Evolutionary conservation across 108 stramenopile genomes (phyloP).

Genomic region (Pseudonitzschia delicatissima): DNA sequence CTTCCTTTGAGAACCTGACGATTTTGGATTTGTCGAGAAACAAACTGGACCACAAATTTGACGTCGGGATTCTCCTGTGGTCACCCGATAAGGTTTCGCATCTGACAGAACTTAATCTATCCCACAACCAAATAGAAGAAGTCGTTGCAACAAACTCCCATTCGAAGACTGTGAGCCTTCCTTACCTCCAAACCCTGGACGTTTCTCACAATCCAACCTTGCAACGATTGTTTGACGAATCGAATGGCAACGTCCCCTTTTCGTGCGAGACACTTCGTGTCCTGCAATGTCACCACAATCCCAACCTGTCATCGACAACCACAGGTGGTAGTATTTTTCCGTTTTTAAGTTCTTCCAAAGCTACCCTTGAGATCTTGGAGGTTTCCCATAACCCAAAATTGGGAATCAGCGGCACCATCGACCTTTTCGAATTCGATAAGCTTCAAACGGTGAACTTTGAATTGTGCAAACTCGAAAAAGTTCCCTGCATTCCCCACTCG

Average conservation of each 20-base stretch:
- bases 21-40: constrained; percentile 28
- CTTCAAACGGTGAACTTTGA: constrained; percentile 17
- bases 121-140: constrained; percentile 17
- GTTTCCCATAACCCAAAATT: constrained; percentile 16
- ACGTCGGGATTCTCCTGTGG: neutral
- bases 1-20: constrained; percentile 8
- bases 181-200: constrained; percentile 17
- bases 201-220: constrained; percentile 14
- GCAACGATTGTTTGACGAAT: neutral
- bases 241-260: neutral
- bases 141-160: neutral
- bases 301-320: neutral
- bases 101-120: constrained; percentile 26
- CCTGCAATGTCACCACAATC: constrained; percentile 20
- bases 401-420: neutral
- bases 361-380: constrained; percentile 19
- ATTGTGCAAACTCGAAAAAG: constrained; percentile 12
- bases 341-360: constrained; percentile 1
- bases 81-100: neutral
- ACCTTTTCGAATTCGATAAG: constrained; percentile 12
- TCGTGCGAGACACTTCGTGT: constrained; percentile 11
- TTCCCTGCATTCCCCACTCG: constrained; percentile 16
- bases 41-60: constrained; percentile 6
- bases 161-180: neutral
- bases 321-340: neutral